Base-by-base conservation (phyloP, 2,329 filamentous ascomycete species). In the Neonectria coccinea region DNA sequence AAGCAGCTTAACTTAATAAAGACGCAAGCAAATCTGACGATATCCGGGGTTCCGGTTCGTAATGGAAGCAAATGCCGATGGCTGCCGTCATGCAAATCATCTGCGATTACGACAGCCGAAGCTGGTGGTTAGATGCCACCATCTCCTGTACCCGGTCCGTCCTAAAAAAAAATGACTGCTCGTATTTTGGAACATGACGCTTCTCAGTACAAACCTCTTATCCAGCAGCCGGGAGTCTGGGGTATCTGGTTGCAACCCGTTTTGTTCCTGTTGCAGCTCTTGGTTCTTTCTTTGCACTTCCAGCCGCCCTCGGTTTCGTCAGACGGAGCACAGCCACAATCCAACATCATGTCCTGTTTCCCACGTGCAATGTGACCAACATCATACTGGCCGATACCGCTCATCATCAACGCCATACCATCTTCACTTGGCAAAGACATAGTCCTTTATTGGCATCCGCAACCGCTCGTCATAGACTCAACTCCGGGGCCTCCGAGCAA, bases 81-180 rank as follows among this genome's bases (percentile, higher is more conserved):
- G n/a, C 45, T 50, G 45, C 45, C 45, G 42, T 22, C 20, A 36
- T 36, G 42, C 42, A 12, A n/a, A 31, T 10, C 8, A 25, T 33
- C 31, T 50, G 25, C 25, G 14, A 50, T 50, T 50, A 12, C 45
- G 29, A 48, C n/a, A n/a, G 45, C 45, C 45, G 45, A 48, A 25
- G 20, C 27, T 27, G 25, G 25, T 48, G 22, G 6, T 22, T 27
- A 2, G 7, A 25, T 27, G 44, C 16, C 45, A 48, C 16, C 12
- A 45, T 45, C 3, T 36, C 12, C 33, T 3, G 16, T 6, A 39
- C 36, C 36, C 36, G 14, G 14, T n/a, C 36, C 14, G 5, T n/a
- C 36, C 8, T 39, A 5, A 8, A n/a, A 5, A 8, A n/a, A 39
- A 39, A 39, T 39, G 14, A 39, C 14, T 39, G 36, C 36, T 39